Base-by-base conservation (phyloP, 1,284 basidiomycete genomes). In the Ustilago shanxiensis region DNA sequence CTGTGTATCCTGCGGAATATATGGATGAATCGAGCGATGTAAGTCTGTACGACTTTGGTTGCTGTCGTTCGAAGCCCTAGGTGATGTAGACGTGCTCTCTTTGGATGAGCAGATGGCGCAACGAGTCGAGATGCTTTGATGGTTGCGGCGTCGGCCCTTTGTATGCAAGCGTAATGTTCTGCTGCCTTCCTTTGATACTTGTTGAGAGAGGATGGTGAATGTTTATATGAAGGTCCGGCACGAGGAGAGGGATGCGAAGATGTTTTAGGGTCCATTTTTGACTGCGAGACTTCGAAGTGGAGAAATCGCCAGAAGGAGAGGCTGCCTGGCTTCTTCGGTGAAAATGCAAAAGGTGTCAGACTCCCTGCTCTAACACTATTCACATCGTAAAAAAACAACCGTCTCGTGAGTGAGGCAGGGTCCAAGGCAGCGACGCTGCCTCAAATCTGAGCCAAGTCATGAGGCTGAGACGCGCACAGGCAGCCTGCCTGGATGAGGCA, bases 241-340 rank as follows among this genome's bases (percentile, higher is more conserved):
- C 41, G 41, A 44, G 20, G 20, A 44, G 41, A 44, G 41, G 6
- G 41, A 44, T 44, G 41, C 41, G 41, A 44, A 44, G 33, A 22
- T 37, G 33, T 44, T n/a, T 11, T 10, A 44, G 41, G 41, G 20
- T 44, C 41, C 41, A 44, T n/a, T n/a, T n/a, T n/a, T n/a, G n/a
- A n/a, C 13, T 44, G 7, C 20, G n/a, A n/a, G 41, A 18, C 9
- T 44, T 14, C 41, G 16, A 37, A 53, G 51, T 39, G 33, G 52
- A 41, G 54, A 56, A 54, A 29, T 2, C 16, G 24, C 37, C 24
- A 44, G 29, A 56, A 26, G 44, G 44, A 41, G 54, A n/a, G n/a
- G n/a, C n/a, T n/a, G n/a, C n/a, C 24, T 28, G n/a, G 8, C 8
- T 37, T 44, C n/a, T n/a, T n/a, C n/a, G n/a, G 41, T 11, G 3